Percentiles rank a stretch among this genome's conserved stretches.
These are phyloP conservation scores for Tricholoma bakamatsutake DNA, from an alignment of 768 basidiomycete species.

Conservation along the genomic window DNA sequence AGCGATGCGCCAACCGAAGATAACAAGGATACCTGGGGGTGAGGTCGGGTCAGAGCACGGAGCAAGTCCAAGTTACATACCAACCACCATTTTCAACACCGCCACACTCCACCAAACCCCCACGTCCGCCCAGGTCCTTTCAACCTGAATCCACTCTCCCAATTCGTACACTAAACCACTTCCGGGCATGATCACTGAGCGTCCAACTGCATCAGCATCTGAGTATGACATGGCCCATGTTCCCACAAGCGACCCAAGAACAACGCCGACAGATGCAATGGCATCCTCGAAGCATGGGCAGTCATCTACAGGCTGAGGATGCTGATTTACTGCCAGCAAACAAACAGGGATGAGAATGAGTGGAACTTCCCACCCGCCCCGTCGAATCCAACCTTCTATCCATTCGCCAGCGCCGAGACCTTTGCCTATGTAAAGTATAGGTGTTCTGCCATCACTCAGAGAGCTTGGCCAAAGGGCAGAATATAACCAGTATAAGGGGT, in stretches of 20 bases:
- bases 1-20: conserved; percentile 84
- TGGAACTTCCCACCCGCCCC: conserved; percentile 52
- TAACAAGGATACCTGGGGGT: conserved; percentile 57
- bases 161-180: conserved; percentile 36
- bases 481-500: conserved; percentile 22
- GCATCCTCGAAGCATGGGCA: conserved; percentile 99
- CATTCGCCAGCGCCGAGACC: conserved; percentile 32
- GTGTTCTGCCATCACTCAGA: conserved; percentile 9
- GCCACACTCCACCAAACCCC: conserved; percentile 44
- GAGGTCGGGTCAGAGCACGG: background rate
- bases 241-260: conserved; percentile 65
- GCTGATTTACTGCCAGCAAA: conserved; percentile 75
- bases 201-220: conserved; percentile 27
- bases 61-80: conserved; percentile 19
- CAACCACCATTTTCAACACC: conserved; percentile 38
- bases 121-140: conserved; percentile 33
- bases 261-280: conserved; percentile 85
- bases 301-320: conserved; percentile 92
- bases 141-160: conserved; percentile 29
- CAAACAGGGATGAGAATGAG: conserved; percentile 54
- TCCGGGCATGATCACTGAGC: conserved; percentile 48
- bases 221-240: conserved; percentile 55
- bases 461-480: conserved; percentile 20
- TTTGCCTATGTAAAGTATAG: conserved; percentile 28
- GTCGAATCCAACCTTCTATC: conserved; percentile 30